Percentiles rank a stretch among this genome's conserved stretches.
Evolutionary conservation across 2,329 filamentous ascomycete species (phyloP).

Genomic region (Pseudopyricularia javanii): DNA sequence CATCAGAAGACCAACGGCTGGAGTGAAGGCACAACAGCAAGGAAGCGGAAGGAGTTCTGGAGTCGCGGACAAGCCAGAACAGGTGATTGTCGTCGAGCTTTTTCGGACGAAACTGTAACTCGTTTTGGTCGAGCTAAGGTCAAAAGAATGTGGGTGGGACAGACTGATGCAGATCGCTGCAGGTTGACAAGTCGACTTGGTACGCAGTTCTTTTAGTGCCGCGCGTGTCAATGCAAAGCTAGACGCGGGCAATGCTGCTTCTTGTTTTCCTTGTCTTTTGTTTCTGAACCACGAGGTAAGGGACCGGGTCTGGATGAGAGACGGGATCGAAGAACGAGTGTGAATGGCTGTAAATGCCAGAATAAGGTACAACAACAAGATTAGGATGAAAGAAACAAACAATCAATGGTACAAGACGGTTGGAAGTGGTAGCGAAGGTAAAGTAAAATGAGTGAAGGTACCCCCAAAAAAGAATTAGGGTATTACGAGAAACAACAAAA

Average conservation of each 20-base stretch:
- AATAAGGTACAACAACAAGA: background rate
- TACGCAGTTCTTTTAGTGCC: background rate
- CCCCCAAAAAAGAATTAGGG: background rate
- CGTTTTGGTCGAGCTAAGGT: background rate
- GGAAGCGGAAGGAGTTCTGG: background rate
- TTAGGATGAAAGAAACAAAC: background rate
- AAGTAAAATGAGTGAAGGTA: background rate
- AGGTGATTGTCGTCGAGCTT: background rate
- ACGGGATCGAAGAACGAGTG: background rate
- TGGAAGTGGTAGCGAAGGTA: background rate
- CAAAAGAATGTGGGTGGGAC: background rate
- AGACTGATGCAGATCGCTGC: background rate
- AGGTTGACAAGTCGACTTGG: background rate
- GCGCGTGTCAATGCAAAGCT: background rate
- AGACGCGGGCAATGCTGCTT: background rate
- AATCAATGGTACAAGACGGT: background rate
- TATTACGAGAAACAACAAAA: background rate
- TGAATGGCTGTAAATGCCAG: background rate
- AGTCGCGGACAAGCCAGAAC: background rate
- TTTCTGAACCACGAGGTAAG: background rate
- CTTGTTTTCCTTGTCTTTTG: too few relatives aligned
- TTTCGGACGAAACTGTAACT: background rate
- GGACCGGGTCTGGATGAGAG: background rate
- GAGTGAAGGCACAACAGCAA: background rate
- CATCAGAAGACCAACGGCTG: conserved; percentile 5